A percentile compares a stretch with the other conserved stretches of the same genome.
Evolutionary conservation across 2,329 filamentous ascomycete genomes (phyloP).

Genomic region (Colletotrichum falcatum): DNA sequence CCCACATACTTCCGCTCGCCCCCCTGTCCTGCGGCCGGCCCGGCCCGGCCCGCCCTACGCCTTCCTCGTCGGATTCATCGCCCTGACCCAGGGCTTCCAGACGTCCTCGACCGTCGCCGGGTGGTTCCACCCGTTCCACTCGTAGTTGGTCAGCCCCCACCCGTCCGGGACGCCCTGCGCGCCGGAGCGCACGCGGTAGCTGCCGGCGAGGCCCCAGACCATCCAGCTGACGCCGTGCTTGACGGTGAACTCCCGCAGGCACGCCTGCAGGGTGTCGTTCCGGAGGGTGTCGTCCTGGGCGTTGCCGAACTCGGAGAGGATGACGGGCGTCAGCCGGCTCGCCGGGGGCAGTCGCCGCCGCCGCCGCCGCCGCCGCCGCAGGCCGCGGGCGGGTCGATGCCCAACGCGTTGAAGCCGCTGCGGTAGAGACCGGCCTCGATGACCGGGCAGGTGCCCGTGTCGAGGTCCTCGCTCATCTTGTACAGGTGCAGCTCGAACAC

Average conservation of each 20-base stretch:
- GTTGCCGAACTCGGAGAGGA: conserved; percentile 62
- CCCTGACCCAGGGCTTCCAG: conserved; percentile 63
- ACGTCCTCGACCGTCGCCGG: conserved; percentile 58
- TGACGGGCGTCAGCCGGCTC: conserved; percentile 57
- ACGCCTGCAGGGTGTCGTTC: conserved; percentile 54
- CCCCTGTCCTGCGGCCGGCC: too few relatives aligned
- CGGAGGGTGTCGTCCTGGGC: conserved; percentile 55
- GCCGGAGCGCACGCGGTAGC: conserved; percentile 61
- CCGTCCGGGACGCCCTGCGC: conserved; percentile 60
- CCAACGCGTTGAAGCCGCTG: conserved; percentile 61
- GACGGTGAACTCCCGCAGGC: conserved; percentile 58
- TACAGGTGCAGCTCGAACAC: conserved; percentile 61
- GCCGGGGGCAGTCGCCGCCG: conserved; percentile 50
- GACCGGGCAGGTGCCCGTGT: conserved; percentile 59
- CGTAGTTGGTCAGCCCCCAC: conserved; percentile 60
- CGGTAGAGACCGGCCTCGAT: conserved; percentile 62
- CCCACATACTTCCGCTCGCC: neutral
- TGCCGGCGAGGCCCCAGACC: conserved; percentile 63
- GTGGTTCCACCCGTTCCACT: conserved; percentile 61
- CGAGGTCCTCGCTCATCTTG: conserved; percentile 48
- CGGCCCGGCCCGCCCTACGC: too few relatives aligned
- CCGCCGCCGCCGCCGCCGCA: too few relatives aligned
- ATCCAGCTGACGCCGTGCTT: conserved; percentile 61
- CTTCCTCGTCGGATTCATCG: conserved; percentile 55
- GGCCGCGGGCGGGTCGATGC: conserved; percentile 20